Conservation (phyloP, 2,329 filamentous ascomycete genomes). For the Aureobasidium lini region DNA sequence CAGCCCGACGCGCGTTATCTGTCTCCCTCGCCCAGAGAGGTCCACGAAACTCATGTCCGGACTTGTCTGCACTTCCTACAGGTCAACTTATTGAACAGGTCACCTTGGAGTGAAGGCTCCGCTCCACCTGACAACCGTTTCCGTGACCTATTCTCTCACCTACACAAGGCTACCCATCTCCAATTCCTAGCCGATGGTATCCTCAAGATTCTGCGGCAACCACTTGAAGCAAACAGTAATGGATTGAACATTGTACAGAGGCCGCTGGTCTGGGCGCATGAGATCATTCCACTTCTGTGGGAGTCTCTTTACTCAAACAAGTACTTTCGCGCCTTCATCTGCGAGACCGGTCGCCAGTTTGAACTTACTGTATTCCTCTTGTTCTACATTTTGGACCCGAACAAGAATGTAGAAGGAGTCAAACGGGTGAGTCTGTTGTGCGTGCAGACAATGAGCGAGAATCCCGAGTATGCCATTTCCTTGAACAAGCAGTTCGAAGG, state of each 20-base stretch:
- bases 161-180: conserved; percentile 93
- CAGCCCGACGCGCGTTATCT: conserved; percentile 81
- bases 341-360: conserved; percentile 86
- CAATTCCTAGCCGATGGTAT: conserved; percentile 96
- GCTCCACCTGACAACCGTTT: conserved; percentile 74
- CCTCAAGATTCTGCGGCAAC: conserved; percentile 85
- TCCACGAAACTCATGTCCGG: conserved; percentile 17
- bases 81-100: conserved; percentile 74
- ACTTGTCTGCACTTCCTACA: conserved; percentile 78
- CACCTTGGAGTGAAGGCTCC: conserved; percentile 65
- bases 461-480: conserved; percentile 81
- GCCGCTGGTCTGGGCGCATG: conserved; percentile 77
- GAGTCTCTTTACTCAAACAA: conserved; percentile 97
- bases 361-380: conserved; percentile 87
- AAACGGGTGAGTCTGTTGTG: conserved; percentile 98
- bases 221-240: conserved; percentile 79
- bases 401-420: conserved; percentile 85
- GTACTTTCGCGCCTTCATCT: conserved; percentile 90
- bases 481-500: conserved; percentile 83
- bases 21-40: conserved; percentile 15
- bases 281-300: conserved; percentile 97
- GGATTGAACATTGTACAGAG: conserved; percentile 44
- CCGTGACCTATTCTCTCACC: conserved; percentile 79
- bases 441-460: conserved; percentile 87
- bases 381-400: conserved; percentile 85